A percentile compares a stretch with the other conserved stretches of the same genome.
These are phyloP conservation scores for Pistacia atlantica DNA, from an alignment of 345 rosid genomes.

Conservation along the genomic window DNA sequence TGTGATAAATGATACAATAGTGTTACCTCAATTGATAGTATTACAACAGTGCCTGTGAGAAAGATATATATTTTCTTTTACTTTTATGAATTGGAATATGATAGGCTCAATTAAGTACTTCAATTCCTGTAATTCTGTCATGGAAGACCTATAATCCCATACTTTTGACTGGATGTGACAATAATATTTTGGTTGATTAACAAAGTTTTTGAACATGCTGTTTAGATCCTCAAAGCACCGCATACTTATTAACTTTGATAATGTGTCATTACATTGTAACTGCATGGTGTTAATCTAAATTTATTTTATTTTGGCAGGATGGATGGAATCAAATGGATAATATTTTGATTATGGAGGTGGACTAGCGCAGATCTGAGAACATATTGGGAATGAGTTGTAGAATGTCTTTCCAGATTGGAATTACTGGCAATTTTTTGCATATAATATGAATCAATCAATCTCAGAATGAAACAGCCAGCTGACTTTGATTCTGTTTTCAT, in stretches of 20 bases:
- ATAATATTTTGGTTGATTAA: neutral
- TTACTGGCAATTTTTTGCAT: slow-evolving; percentile 25
- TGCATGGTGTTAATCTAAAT: neutral
- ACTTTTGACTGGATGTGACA: neutral
- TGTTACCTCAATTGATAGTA: too few relatives aligned
- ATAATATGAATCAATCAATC: slow-evolving; percentile 2
- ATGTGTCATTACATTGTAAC: too few relatives aligned
- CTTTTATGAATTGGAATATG: neutral
- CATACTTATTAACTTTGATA: neutral
- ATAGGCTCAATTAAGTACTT: neutral
- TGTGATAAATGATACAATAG: too few relatives aligned
- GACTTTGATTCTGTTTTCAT: slow-evolving; percentile 8
- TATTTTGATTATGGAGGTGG: slow-evolving; percentile 8
- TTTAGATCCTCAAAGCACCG: neutral
- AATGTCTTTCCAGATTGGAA: slow-evolving; percentile 16
- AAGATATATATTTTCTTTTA: neutral
- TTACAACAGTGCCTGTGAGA: neutral
- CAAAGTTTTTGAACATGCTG: neutral
- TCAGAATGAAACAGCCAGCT: slow-evolving; percentile 18
- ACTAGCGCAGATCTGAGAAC: slow-evolving; percentile 14
- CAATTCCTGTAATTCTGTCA: neutral
- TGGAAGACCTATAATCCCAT: neutral
- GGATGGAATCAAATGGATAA: neutral
- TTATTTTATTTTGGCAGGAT: slow-evolving; percentile 35
- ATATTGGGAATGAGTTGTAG: neutral